These are phyloP conservation scores for Brassica nigra DNA, from an alignment of 345 rosid genomes.

Conservation along the genomic window DNA sequence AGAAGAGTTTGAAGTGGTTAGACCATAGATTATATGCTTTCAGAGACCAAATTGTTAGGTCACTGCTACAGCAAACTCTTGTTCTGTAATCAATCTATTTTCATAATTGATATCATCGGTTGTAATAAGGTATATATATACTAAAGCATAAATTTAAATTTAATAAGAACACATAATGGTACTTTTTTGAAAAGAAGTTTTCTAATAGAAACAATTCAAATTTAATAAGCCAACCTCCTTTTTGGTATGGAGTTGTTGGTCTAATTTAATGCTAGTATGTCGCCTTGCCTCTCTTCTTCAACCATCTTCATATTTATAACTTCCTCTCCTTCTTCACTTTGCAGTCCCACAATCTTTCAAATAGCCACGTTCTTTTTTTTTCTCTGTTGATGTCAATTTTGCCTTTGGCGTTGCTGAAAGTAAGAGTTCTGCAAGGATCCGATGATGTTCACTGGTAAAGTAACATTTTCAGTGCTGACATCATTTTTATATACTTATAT, in stretches of 20 bases:
- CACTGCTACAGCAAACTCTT: neutral
- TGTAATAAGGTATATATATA: neutral
- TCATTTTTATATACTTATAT: neutral
- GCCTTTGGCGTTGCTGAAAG: neutral
- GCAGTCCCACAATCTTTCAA: slow-evolving; percentile 5
- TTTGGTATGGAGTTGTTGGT: slow-evolving; percentile 76
- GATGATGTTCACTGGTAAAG: neutral
- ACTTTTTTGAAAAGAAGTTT: neutral
- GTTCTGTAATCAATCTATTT: neutral
- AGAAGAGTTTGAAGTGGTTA: slow-evolving; percentile 12
- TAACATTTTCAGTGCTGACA: neutral
- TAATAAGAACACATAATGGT: slow-evolving; percentile 35
- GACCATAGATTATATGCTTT: neutral
- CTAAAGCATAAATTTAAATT: slow-evolving; percentile 38
- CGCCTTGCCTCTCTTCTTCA: slow-evolving; percentile 21
- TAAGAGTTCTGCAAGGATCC: slow-evolving; percentile 2
- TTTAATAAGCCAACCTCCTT: slow-evolving; percentile 55
- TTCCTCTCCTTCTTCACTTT: slow-evolving; percentile 33
- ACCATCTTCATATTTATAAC: slow-evolving; percentile 41
- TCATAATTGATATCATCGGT: neutral
- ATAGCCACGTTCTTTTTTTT: slow-evolving; percentile 5
- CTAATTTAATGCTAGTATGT: slow-evolving; percentile 63
- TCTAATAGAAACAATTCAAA: slow-evolving; percentile 38
- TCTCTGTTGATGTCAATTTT: neutral
- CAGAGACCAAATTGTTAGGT: neutral